These are phyloP conservation scores for Dothideomycetes sp. DNA, from an alignment of 2,329 filamentous ascomycete species.

Conservation along the genomic window DNA sequence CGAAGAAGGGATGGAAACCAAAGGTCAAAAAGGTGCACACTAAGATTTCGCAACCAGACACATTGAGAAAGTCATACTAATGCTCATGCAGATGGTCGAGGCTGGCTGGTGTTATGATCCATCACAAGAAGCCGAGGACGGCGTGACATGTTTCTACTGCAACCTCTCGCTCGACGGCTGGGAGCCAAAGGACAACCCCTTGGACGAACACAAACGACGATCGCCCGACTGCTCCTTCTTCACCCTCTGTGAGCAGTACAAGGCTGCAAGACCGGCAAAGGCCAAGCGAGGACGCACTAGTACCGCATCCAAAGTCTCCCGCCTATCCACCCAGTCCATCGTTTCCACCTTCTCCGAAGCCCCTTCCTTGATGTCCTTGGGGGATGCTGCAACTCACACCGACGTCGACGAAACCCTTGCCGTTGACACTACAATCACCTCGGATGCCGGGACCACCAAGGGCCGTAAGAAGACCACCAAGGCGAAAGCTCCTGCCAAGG, in stretches of 20 bases:
- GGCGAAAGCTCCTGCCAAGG: slow-evolving; percentile 28
- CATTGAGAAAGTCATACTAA: too few species aligned
- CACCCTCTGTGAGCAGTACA: slow-evolving; percentile 45
- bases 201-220: slow-evolving; percentile 75
- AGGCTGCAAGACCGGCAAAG: slow-evolving; percentile 44
- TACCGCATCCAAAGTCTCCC: slow-evolving; percentile 55
- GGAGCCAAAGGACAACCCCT: slow-evolving; percentile 85
- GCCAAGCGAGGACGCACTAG: slow-evolving; percentile 39
- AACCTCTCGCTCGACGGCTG: slow-evolving; percentile 82
- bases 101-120: slow-evolving; percentile 94
- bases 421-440: slow-evolving; percentile 48
- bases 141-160: slow-evolving; percentile 87
- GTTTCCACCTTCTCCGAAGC: slow-evolving; percentile 33
- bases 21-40: slow-evolving; percentile 83
- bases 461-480: slow-evolving; percentile 23
- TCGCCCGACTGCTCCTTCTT: slow-evolving; percentile 79
- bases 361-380: slow-evolving; percentile 24
- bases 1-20: slow-evolving; percentile 78
- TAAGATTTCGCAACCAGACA: too few species aligned
- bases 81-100: too few species aligned
- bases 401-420: slow-evolving; percentile 16
- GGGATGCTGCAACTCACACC: slow-evolving; percentile 27
- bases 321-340: slow-evolving; percentile 44
- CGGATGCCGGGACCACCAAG: slow-evolving; percentile 29
- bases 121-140: slow-evolving; percentile 70